Percentiles rank a stretch among this genome's conserved stretches.
Conservation (phyloP, 192 early-diverging fungal species). For the Phycomyces blakesleeanus region DNA sequence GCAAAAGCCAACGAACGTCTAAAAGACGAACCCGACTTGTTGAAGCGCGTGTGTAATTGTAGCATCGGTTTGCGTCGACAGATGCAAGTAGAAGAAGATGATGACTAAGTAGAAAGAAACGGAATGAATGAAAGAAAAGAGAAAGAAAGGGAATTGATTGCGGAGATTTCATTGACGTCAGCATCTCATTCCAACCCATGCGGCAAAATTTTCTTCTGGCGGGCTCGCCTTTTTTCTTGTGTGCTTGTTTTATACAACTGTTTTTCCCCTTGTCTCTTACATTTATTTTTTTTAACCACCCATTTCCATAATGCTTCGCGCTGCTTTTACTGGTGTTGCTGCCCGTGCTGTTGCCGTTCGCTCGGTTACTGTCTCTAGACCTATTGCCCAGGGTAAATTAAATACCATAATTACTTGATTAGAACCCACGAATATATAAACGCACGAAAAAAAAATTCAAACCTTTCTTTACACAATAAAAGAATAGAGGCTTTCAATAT, state of each 20-base stretch:
- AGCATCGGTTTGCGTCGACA: background rate
- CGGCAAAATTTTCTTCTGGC: background rate
- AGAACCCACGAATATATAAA: background rate
- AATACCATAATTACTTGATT: background rate
- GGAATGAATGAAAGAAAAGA: background rate
- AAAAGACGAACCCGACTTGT: constrained; percentile 22
- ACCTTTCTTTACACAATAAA: too few relatives aligned
- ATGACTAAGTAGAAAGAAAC: background rate
- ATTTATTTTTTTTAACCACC: constrained; percentile 18
- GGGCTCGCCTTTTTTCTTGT: background rate
- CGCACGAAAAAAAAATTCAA: too few relatives aligned
- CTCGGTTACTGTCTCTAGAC: constrained; percentile 21
- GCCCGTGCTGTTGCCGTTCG: constrained; percentile 30
- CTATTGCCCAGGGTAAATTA: constrained; percentile 12
- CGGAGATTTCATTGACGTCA: background rate
- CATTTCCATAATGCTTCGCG: constrained; percentile 32
- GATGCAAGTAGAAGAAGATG: background rate
- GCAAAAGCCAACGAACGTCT: constrained; percentile 24
- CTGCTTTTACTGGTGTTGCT: constrained; percentile 31
- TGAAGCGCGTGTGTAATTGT: constrained; percentile 36
- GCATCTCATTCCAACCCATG: background rate
- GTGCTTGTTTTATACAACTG: background rate
- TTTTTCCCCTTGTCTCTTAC: constrained; percentile 8
- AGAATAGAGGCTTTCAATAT: too few relatives aligned
- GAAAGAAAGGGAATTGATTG: background rate